Conservation (phyloP, 2,329 filamentous ascomycete species). For the Phialophora tarda region DNA sequence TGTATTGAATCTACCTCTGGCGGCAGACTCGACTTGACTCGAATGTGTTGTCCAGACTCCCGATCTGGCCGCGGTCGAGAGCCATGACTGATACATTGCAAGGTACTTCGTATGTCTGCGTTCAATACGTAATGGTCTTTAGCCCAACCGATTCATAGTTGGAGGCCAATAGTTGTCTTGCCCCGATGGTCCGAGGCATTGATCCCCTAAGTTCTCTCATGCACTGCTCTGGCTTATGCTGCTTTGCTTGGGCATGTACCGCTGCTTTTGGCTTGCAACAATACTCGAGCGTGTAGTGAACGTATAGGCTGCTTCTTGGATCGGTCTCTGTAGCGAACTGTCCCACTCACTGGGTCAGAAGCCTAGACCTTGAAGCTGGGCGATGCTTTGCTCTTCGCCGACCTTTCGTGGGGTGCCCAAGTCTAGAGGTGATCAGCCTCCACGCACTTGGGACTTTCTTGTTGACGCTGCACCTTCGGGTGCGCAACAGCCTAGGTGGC, state of each 20-base stretch:
- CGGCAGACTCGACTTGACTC: neutral
- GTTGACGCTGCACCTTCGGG: neutral
- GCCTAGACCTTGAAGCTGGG: neutral
- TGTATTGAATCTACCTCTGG: neutral
- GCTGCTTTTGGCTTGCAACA: neutral
- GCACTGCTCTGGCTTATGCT: neutral
- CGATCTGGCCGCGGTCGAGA: neutral
- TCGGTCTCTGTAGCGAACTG: neutral
- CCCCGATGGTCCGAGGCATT: neutral
- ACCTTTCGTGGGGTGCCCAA: slow-evolving; percentile 12
- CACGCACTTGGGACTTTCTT: slow-evolving; percentile 3
- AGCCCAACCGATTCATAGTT: neutral
- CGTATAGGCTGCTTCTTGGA: neutral
- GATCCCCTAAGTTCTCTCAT: neutral
- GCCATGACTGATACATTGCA: neutral
- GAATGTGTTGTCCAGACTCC: neutral
- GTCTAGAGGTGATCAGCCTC: slow-evolving; percentile 25
- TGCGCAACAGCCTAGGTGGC: neutral
- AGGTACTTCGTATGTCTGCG: neutral
- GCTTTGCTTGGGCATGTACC: neutral
- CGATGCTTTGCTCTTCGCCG: slow-evolving; percentile 6
- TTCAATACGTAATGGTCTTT: neutral
- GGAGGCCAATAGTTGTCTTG: neutral
- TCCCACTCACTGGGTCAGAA: neutral
- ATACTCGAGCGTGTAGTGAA: neutral